Evolutionary conservation across 805 yeast genomes (phyloP).

Genomic region (Starmerella khaoyaiensis): DNA sequence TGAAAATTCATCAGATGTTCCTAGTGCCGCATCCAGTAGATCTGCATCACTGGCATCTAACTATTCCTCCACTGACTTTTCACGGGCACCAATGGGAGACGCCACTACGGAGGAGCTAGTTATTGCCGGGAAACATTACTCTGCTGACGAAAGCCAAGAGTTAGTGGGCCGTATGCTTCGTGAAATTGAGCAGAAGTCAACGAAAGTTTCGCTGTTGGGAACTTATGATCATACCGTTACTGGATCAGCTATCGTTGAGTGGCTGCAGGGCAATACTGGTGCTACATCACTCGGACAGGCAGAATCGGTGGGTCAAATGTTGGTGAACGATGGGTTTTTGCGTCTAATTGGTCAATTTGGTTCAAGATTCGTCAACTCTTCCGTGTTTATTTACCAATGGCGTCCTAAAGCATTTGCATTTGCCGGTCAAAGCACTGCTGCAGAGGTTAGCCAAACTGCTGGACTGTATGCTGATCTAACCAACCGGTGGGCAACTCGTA

Average conservation of each 20-base stretch:
- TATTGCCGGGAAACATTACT: constrained; percentile 27
- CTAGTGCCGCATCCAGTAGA: not conserved
- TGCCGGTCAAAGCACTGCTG: constrained; percentile 28
- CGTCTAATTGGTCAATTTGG: constrained; percentile 52
- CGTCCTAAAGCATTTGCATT: constrained; percentile 50
- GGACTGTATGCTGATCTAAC: constrained; percentile 13
- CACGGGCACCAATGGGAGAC: not conserved
- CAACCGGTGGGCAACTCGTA: constrained; percentile 17
- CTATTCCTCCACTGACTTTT: not conserved
- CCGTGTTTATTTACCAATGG: constrained; percentile 73
- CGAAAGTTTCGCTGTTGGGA: constrained; percentile 57
- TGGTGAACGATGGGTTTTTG: constrained; percentile 47
- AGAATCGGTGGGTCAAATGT: constrained; percentile 63
- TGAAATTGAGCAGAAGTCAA: constrained; percentile 40
- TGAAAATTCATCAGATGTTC: not conserved
- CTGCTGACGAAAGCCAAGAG: constrained; percentile 32
- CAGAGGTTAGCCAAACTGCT: constrained; percentile 2
- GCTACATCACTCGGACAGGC: constrained; percentile 40
- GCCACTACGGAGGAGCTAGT: constrained; percentile 21
- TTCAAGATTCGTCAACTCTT: constrained; percentile 53
- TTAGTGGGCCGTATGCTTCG: constrained; percentile 34
- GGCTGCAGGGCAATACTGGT: constrained; percentile 41
- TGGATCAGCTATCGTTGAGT: constrained; percentile 48
- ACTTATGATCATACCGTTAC: constrained; percentile 48
- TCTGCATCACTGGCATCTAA: constrained; percentile 1